A percentile compares a stretch with the other conserved stretches of the same genome.
Conservation (phyloP, 192 early-diverging fungal species). For the Pilaira anomala region DNA sequence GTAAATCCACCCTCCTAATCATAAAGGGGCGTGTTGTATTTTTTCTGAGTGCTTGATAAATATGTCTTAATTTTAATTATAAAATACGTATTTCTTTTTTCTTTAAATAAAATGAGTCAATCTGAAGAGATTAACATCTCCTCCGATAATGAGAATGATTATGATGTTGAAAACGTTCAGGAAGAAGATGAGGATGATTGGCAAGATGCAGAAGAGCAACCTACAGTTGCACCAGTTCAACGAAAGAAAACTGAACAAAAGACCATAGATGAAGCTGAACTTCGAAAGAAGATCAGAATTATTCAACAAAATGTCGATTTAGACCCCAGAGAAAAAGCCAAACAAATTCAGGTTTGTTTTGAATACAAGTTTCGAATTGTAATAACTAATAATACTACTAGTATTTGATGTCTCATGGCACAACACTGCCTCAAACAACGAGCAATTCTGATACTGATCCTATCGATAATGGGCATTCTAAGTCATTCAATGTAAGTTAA, state of each 20-base stretch:
- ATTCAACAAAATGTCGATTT: slow-evolving; percentile 58
- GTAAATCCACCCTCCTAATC: no score
- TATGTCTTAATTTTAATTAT: no score
- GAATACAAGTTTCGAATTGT: neutral
- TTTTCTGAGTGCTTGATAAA: no score
- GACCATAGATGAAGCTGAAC: slow-evolving; percentile 22
- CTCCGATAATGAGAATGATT: slow-evolving; percentile 8
- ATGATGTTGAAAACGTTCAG: slow-evolving; percentile 10
- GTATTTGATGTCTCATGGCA: slow-evolving; percentile 19
- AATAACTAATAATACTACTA: neutral
- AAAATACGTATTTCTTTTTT: neutral
- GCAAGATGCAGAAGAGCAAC: slow-evolving; percentile 13
- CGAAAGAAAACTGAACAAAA: slow-evolving; percentile 1
- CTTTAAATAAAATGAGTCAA: slow-evolving; percentile 8
- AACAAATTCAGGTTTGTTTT: slow-evolving; percentile 62
- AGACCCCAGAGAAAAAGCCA: slow-evolving; percentile 59
- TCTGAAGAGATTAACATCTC: neutral
- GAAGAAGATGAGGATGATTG: slow-evolving; percentile 18
- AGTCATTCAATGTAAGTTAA: slow-evolving; percentile 8
- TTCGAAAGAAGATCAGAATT: slow-evolving; percentile 63
- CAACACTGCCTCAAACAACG: slow-evolving; percentile 1
- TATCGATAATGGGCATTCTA: slow-evolving; percentile 27
- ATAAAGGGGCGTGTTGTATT: no score
- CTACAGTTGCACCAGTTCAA: neutral
- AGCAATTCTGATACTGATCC: slow-evolving; percentile 36